Evolutionary conservation across 2,329 filamentous ascomycete genomes (phyloP).

Genomic region (Samsoniella hepiali): DNA sequence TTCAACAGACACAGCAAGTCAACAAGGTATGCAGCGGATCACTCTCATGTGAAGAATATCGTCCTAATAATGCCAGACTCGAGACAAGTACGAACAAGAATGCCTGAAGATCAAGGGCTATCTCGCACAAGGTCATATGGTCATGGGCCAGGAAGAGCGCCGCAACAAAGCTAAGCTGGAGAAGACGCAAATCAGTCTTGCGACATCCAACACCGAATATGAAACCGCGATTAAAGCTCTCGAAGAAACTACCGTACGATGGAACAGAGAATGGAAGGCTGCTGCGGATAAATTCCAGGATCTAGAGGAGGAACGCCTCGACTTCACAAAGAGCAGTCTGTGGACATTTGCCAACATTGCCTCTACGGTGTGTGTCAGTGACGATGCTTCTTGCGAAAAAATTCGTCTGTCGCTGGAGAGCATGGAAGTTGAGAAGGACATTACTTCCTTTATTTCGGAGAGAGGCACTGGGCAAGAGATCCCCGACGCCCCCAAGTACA

Average conservation of each 20-base stretch:
- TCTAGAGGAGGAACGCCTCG: constrained; percentile 91
- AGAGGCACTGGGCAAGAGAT: constrained; percentile 94
- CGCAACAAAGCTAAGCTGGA: constrained; percentile 99
- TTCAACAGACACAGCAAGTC: constrained; percentile 83
- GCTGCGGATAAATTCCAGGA: constrained; percentile 99
- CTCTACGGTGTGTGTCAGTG: constrained; percentile 95
- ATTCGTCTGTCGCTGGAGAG: constrained; percentile 88
- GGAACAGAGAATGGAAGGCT: constrained; percentile 98
- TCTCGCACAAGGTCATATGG: constrained; percentile 97
- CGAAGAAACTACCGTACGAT: constrained; percentile 90
- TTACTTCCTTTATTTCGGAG: constrained; percentile 81
- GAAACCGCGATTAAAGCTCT: constrained; percentile 88
- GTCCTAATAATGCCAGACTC: constrained; percentile 52
- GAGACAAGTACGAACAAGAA: constrained; percentile 95
- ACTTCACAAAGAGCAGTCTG: constrained; percentile 95
- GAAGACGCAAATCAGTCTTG: constrained; percentile 95
- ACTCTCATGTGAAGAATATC: constrained; percentile 1
- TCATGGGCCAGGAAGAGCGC: constrained; percentile 98
- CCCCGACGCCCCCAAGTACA: constrained; percentile 93
- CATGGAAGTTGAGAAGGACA: constrained; percentile 96
- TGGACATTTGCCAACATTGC: constrained; percentile 98
- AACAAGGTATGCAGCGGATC: constrained; percentile 67
- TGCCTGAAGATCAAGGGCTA: constrained; percentile 98
- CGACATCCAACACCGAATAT: constrained; percentile 87
- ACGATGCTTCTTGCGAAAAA: constrained; percentile 95